Evolutionary conservation across 352 stramenopile species (phyloP), one percentile per base, ranked within the genome.

Genomic region (Pythium rishiriense): DNA sequence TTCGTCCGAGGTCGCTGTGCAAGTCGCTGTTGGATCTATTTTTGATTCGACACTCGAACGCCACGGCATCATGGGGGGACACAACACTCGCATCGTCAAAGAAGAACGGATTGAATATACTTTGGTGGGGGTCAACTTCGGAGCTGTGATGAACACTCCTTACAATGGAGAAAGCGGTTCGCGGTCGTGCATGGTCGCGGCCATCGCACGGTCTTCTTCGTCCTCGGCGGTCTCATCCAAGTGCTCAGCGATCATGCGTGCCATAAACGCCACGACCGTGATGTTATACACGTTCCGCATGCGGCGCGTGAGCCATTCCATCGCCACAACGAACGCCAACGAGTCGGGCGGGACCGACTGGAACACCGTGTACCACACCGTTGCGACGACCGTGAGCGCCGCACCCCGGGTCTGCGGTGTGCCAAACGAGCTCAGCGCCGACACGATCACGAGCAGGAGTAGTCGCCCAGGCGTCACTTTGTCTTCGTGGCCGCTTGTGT

Each of bases 161-260:
- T n/a, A n/a, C n/a, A n/a, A n/a, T n/a, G n/a, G n/a, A n/a, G n/a
- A n/a, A n/a, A n/a, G n/a, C n/a, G n/a, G n/a, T 7, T 21, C 7
- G 7, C 28, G 33, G 6, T 8, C 25, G 22, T n/a, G 25, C 5
- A 12, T 41, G 5, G 14, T 48, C 24, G 58, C 28, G 15, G 29
- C 41, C 41, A 57, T 37, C 39, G 42, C 68, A 29, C 79, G 76
- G 22, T 91, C 82, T 17, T 88, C 75, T 51, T 91, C 81, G 58
- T 91, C 81, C 59, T 89, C 78, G 15, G 79, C 71, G 0, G 79
- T 85, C 76, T 91, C 82, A 41, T 89, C 79, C 24, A 89, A 64
- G 28, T 91, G 78, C 57, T 89, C 82, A 7, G 78, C 82, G 54
- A 89, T 74, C 31, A 91, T 79, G 11, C 78, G 75, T 15, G 79